These are phyloP conservation scores for Haplosporangium sp. DNA, from an alignment of 371 early-diverging fungal species.

Conservation along the genomic window DNA sequence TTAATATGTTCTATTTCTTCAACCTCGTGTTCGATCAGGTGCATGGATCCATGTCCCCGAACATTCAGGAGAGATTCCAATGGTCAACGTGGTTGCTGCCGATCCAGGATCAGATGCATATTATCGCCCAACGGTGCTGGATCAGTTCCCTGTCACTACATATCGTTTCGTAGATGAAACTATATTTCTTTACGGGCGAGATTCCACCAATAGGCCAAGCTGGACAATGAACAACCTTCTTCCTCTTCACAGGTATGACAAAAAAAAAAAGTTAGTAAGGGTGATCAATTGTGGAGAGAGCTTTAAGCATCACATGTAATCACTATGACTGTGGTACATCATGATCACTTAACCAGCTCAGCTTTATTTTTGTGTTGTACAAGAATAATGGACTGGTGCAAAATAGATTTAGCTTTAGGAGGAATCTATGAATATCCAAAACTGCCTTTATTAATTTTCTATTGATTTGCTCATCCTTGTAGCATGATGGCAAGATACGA, in stretches of 20 bases:
- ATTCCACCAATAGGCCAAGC: slow-evolving; percentile 28
- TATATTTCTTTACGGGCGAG: slow-evolving; percentile 43
- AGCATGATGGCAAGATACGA: slow-evolving; percentile 38
- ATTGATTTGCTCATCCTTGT: background rate
- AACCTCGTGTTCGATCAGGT: slow-evolving; percentile 17
- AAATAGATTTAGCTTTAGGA: background rate
- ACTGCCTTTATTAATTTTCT: background rate
- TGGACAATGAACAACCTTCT: slow-evolving; percentile 54
- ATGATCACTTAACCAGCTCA: background rate
- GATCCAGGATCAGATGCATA: slow-evolving; percentile 49
- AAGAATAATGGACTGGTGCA: background rate
- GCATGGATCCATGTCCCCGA: slow-evolving; percentile 37
- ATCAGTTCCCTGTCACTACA: slow-evolving; percentile 31
- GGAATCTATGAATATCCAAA: background rate
- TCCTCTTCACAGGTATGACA: slow-evolving; percentile 48
- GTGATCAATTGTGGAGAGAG: background rate
- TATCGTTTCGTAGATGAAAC: slow-evolving; percentile 53
- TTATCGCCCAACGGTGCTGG: slow-evolving; percentile 33
- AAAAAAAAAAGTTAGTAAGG: background rate
- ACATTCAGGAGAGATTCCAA: slow-evolving; percentile 29
- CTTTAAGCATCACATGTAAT: background rate
- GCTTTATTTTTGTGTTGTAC: background rate
- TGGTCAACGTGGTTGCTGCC: slow-evolving; percentile 44
- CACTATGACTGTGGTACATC: background rate
- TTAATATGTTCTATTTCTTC: background rate